Evolutionary conservation across 2,329 filamentous ascomycete genomes (phyloP), one percentile per base, ranked within the genome.

Genomic region (Monosporascus sp.): DNA sequence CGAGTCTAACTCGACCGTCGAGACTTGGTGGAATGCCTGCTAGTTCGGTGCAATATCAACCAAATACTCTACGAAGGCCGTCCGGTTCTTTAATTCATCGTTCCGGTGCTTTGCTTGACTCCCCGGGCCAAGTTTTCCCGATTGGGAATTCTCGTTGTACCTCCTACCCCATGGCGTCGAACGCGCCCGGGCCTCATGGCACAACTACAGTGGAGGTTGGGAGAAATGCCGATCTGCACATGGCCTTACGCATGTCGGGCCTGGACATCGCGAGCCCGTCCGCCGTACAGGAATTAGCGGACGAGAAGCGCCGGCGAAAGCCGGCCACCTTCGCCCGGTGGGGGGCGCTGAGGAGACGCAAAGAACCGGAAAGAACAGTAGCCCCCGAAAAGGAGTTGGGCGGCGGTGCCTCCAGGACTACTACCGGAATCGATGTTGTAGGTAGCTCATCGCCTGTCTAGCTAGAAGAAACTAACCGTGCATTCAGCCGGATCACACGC

Each of bases 401-500:
- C 14, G 24, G 43, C n/a, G 17, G 11, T 22, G 22, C 22, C 14
- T 25, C 43, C 14, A 24, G 24, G 43, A 27, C 8, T 24, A 18
- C 4, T 2, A 15, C 43, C 22, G 24, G 17, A n/a, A 46, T 46
- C 6, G 43, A 46, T 15, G 14, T 46, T 46, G 43, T 46, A 46
- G 11, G 43, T 46, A 14, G 22, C 17, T 27, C 24, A 25, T n/a
- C 24, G 14, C 17, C 22, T 18, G 3, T 5, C 22, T n/a, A 22
- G 14, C 20, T 24, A 25, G 14, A 17, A 18, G 50, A 22, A 36
- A 44, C 55, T 8, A 52, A 39, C 5, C 50, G 50, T 51, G 50
- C n/a, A 54, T 67, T 44, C 55, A 67, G 36, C 72, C 72, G 2
- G 55, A 64, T 8, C 53, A 60, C 8, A 48, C 67, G 5, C 81